Conservation (phyloP, 2,329 filamentous ascomycete genomes). For the Clonostachys byssicola region DNA sequence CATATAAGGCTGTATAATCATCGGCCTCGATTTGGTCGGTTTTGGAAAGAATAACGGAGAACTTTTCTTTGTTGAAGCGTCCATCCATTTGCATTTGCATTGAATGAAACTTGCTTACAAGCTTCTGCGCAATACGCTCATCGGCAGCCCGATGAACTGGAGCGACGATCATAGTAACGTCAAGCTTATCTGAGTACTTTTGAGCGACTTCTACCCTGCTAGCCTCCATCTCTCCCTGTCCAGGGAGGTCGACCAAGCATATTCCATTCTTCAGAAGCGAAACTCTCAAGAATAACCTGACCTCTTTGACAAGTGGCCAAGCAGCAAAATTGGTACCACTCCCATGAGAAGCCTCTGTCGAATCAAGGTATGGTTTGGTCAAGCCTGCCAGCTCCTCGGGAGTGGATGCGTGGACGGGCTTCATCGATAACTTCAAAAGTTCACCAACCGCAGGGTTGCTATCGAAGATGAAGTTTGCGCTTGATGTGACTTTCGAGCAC, state of each 20-base stretch:
- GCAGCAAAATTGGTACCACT: constrained; percentile 9
- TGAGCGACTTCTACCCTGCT: constrained; percentile 16
- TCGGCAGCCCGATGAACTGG: constrained; percentile 16
- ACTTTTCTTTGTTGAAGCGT: constrained; percentile 9
- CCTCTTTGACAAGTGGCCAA: constrained; percentile 29
- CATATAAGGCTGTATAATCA: not conserved
- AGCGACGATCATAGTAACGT: constrained; percentile 18
- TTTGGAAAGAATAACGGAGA: constrained; percentile 19
- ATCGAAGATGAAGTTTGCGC: constrained; percentile 5
- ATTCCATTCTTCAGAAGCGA: constrained; percentile 40
- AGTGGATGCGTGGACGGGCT: constrained; percentile 1
- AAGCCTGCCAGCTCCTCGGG: constrained; percentile 1
- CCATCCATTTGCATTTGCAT: constrained; percentile 17
- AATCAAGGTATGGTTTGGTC: constrained; percentile 20
- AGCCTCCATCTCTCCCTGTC: constrained; percentile 34
- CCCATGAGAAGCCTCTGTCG: constrained; percentile 1
- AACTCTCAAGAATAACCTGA: constrained; percentile 36
- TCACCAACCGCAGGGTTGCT: constrained; percentile 2
- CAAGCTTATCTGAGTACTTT: constrained; percentile 8
- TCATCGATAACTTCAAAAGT: constrained; percentile 1
- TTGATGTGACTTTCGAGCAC: not conserved
- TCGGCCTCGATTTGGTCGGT: constrained; percentile 15
- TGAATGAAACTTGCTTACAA: constrained; percentile 18
- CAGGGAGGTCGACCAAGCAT: constrained; percentile 48
- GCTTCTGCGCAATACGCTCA: constrained; percentile 9